These are phyloP conservation scores for Phytophthora colocasiae DNA, from an alignment of 352 stramenopile genomes.

Conservation along the genomic window DNA sequence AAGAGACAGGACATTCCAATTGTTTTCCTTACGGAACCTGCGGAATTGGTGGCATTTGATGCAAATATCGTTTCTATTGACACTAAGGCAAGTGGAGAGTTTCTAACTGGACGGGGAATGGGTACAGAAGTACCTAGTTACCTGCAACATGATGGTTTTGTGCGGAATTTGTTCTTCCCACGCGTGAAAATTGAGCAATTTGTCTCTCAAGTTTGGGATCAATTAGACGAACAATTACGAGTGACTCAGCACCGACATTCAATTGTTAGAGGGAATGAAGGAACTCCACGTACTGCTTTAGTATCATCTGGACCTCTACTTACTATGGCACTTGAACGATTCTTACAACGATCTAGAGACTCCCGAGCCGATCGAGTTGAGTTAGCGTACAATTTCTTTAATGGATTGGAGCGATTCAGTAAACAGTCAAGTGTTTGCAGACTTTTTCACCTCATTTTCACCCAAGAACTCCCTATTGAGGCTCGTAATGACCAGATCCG, in stretches of 20 bases:
- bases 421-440: slow-evolving; percentile 53
- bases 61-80: not conserved
- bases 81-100: slow-evolving; percentile 35
- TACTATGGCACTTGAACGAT: slow-evolving; percentile 42
- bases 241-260: slow-evolving; percentile 40
- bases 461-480: slow-evolving; percentile 54
- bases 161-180: slow-evolving; percentile 65
- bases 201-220: slow-evolving; percentile 63
- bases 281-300: not conserved
- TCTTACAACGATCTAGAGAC: slow-evolving; percentile 46
- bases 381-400: slow-evolving; percentile 67
- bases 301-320: slow-evolving; percentile 16
- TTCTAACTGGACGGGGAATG: slow-evolving; percentile 47
- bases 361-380: slow-evolving; percentile 52
- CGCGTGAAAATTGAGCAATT: slow-evolving; percentile 53
- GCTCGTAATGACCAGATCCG: slow-evolving; percentile 48
- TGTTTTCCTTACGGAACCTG: slow-evolving; percentile 65
- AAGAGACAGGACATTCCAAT: not conserved
- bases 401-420: slow-evolving; percentile 51
- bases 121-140: slow-evolving; percentile 52
- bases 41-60: slow-evolving; percentile 30
- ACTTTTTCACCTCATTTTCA: slow-evolving; percentile 61
- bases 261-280: slow-evolving; percentile 6
- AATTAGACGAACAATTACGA: slow-evolving; percentile 64
- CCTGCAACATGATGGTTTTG: slow-evolving; percentile 64